Percentiles rank a stretch among this genome's conserved stretches.
These are phyloP conservation scores for Solanum paucissectum DNA, from an alignment of 257 asterid genomes.

Conservation along the genomic window DNA sequence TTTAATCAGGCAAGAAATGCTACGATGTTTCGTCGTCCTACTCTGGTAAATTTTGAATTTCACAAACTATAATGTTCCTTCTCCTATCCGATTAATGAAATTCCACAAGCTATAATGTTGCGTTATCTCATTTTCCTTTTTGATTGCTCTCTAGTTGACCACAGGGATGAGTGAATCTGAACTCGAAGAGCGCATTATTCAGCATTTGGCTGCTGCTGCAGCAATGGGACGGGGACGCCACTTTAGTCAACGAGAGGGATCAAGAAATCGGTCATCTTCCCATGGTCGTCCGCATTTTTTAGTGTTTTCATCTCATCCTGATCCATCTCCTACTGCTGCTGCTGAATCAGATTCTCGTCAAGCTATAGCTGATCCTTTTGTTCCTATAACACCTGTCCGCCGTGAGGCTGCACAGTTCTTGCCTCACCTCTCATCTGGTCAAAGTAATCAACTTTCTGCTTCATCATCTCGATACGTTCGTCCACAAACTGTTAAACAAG, in stretches of 20 bases:
- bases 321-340: constrained; percentile 31
- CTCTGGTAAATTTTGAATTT: constrained; percentile 63
- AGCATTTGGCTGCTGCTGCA: constrained; percentile 89
- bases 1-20: constrained; percentile 53
- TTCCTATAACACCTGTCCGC: constrained; percentile 2
- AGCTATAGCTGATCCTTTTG: constrained; percentile 18
- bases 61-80: constrained; percentile 9
- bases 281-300: constrained; percentile 48
- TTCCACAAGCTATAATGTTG: background rate
- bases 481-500: constrained; percentile 16
- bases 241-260: constrained; percentile 53
- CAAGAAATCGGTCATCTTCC: constrained; percentile 43
- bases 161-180: constrained; percentile 46
- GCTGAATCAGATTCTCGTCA: constrained; percentile 31
- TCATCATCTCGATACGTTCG: constrained; percentile 42
- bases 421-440: constrained; percentile 19
- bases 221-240: constrained; percentile 77
- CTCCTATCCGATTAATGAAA: background rate
- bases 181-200: constrained; percentile 80
- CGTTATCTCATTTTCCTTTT: background rate
- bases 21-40: constrained; percentile 59
- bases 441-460: constrained; percentile 26
- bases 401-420: constrained; percentile 11
- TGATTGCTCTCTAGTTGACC: constrained; percentile 42
- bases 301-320: constrained; percentile 40